phyloP scores from a whole-genome alignment of 768 basidiomycete genomes.

The Pisolithus microcarpus region DNA sequence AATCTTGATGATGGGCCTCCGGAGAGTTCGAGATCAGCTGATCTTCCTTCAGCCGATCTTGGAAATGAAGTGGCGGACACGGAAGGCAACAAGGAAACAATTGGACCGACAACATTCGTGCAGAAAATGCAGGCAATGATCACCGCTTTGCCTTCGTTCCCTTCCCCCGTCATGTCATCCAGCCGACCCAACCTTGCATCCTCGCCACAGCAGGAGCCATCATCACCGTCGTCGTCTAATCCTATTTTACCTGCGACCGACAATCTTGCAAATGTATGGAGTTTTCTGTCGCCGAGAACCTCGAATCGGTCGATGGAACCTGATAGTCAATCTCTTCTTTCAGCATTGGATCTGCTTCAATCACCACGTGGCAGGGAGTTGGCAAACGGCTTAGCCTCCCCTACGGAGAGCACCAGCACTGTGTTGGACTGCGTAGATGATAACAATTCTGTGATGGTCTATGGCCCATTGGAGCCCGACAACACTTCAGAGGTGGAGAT shows the following conservation, averaged over 20 bases:
- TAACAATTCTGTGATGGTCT: slow-evolving; percentile 63
- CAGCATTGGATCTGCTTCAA: slow-evolving; percentile 46
- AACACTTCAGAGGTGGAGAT: slow-evolving; percentile 59
- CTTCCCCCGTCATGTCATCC: slow-evolving; percentile 11
- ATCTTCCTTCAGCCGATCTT: slow-evolving; percentile 6
- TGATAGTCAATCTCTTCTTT: slow-evolving; percentile 43
- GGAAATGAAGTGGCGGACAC: slow-evolving; percentile 4
- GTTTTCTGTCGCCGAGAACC: neutral
- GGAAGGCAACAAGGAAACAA: slow-evolving; percentile 14
- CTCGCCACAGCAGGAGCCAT: neutral
- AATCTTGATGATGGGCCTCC: slow-evolving; percentile 5
- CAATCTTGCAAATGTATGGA: neutral
- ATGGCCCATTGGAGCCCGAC: slow-evolving; percentile 59
- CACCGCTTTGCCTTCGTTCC: slow-evolving; percentile 32
- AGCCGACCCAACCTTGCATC: neutral
- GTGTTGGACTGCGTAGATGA: slow-evolving; percentile 40
- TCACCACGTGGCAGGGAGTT: slow-evolving; percentile 20
- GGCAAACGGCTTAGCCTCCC: slow-evolving; percentile 9
- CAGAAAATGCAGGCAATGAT: slow-evolving; percentile 48
- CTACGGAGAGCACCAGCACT: slow-evolving; percentile 16
- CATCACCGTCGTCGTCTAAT: neutral
- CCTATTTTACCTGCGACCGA: neutral
- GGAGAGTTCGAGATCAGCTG: slow-evolving; percentile 1
- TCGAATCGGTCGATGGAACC: neutral
- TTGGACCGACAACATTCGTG: slow-evolving; percentile 41